A percentile compares a stretch with the other conserved stretches of the same genome.
Conservation (phyloP, 495 filamentous ascomycete genomes). For the Friedmanniomyces simplex region DNA sequence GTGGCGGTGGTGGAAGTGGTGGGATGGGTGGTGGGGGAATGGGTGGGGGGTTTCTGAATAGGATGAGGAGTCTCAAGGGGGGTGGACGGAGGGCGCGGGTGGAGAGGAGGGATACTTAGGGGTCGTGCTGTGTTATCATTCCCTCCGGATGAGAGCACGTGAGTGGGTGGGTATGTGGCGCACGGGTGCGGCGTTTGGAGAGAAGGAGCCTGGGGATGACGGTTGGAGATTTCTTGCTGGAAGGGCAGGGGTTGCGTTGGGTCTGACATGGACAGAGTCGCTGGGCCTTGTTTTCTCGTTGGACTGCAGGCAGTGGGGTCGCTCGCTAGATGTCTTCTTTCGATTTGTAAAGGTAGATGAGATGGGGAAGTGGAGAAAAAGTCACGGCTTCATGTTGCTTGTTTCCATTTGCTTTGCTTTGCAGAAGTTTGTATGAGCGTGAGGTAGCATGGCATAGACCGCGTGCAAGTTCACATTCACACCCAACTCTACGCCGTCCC, state of each 20-base stretch:
- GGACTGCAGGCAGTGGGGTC: neutral
- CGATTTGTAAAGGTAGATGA: neutral
- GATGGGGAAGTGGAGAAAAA: neutral
- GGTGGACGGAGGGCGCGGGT: slow-evolving; percentile 13
- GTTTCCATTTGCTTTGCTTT: no score
- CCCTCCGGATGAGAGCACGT: no score
- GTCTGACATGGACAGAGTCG: neutral
- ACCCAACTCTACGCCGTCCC: no score
- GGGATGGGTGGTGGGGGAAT: slow-evolving; percentile 32
- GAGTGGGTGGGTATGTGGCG: neutral
- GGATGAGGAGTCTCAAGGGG: slow-evolving; percentile 51
- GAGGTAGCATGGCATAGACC: no score
- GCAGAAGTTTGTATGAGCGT: no score
- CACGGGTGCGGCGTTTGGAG: neutral
- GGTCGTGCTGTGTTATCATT: neutral
- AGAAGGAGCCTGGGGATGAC: neutral
- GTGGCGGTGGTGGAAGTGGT: slow-evolving; percentile 34
- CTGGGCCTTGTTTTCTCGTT: neutral
- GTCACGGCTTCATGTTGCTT: neutral
- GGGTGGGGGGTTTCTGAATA: slow-evolving; percentile 60
- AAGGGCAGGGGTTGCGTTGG: neutral
- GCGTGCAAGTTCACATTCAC: no score
- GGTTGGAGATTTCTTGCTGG: neutral
- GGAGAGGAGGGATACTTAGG: slow-evolving; percentile 15
- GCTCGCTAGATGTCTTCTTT: slow-evolving; percentile 11